Conservation (phyloP, 306 rosid species). For the Elaeagnus macrophylla region DNA sequence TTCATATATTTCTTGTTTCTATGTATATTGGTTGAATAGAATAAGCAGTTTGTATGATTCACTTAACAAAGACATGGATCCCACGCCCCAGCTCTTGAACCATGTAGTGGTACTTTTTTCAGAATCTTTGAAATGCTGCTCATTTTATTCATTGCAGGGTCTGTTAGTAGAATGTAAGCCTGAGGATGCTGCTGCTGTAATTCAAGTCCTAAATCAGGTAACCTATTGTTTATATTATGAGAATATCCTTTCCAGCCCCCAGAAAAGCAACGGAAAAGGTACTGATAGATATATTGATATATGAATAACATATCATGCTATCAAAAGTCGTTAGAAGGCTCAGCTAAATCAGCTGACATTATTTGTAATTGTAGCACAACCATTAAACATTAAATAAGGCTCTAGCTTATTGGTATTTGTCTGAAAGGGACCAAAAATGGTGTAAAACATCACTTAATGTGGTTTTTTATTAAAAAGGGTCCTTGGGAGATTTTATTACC, state of each 20-base stretch:
- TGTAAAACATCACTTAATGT: too few relatives aligned
- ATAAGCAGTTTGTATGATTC: neutral
- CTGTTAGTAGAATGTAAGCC: constrained; percentile 64
- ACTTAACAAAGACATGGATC: neutral
- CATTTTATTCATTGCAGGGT: constrained; percentile 35
- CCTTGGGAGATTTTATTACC: too few relatives aligned
- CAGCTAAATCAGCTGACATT: too few relatives aligned
- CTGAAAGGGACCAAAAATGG: too few relatives aligned
- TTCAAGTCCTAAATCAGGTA: constrained; percentile 71
- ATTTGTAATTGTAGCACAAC: too few relatives aligned
- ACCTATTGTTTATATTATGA: constrained; percentile 1
- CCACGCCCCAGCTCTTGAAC: neutral
- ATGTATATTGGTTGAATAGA: neutral
- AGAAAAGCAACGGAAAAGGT: neutral
- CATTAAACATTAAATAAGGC: too few relatives aligned
- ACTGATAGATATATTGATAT: too few relatives aligned
- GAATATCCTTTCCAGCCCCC: neutral
- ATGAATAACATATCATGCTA: too few relatives aligned
- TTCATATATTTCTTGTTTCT: neutral
- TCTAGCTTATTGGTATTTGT: too few relatives aligned
- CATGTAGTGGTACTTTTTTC: constrained; percentile 1
- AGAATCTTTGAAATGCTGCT: too few relatives aligned
- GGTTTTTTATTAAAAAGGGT: too few relatives aligned
- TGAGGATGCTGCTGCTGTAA: constrained; percentile 54
- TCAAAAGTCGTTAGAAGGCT: too few relatives aligned